Base-by-base conservation (phyloP, 1,139 yeast species). In the Zygoascus meyerae region DNA sequence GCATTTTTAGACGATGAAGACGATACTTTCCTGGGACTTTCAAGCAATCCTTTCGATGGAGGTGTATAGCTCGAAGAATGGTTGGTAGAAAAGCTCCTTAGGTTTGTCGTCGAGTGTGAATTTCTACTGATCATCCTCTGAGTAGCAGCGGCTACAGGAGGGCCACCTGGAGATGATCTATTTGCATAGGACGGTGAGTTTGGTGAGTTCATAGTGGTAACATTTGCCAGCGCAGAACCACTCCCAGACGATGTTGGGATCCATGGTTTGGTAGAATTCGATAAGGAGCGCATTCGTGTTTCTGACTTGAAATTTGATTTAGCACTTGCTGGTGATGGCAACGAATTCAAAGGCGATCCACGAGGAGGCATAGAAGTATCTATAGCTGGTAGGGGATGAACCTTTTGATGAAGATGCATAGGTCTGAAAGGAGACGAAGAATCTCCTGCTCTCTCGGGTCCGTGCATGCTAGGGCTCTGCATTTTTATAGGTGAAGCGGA, bases 241-340 rank as follows among this genome's bases (percentile, higher is more conserved):
- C 37, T 26, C 6, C 43, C 43, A 32, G 43, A 30, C 2, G 43
- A 40, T 5, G 43, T 40, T 9, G 43, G 43, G 16, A 44, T 37
- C 52, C 52, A 50, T 17, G 48, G 54, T 42, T 54, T 55, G 6
- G 60, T 45, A 28, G 53, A 51, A 1, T 58, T 55, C 11, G 58
- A 55, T 32, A 51, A 54, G 6, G 60, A 56, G 28, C 60, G 47
- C 32, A 52, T 18, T 10, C 51, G 41, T n/a, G 39, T 48, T n/a
- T 29, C n/a, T 2, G 28, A 10, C 5, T 35, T 29, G 11, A 11
- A 5, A 11, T 18, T 17, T 9, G 39, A 35, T 10, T 12, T n/a
- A 12, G 39, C 29, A 12, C 39, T 35, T 8, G 29, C 10, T 18
- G 39, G 39, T 5, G 39, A 35, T n/a, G 39, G 30, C n/a, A 35